Evolutionary conservation across 2,329 filamentous ascomycete species (phyloP), one percentile per base, ranked within the genome.

Genomic region (Cytospora leucostoma): DNA sequence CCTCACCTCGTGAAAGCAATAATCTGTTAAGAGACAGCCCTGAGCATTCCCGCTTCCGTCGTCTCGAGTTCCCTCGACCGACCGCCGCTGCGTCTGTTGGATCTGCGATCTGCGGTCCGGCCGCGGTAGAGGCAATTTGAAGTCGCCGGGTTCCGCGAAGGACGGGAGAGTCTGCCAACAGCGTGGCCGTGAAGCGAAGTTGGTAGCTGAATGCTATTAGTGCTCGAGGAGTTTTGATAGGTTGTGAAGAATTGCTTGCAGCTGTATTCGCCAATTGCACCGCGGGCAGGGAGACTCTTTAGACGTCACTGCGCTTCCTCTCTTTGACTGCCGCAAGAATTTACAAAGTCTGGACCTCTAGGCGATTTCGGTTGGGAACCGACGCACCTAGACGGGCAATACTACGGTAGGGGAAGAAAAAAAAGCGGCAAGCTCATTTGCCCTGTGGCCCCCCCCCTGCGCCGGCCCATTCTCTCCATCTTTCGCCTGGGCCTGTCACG

Each of bases 401-500:
- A 21, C 44, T 44, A 44, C 38, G 38, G 38, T 40, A 37, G 38
- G 12, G 15, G 51, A 33, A n/a, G 11, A 32, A 34, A 33, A 33
- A 37, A 40, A 19, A n/a, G 21, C 47, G 54, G 32, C 61, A 38
- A 13, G 53, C 40, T 55, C 44, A 49, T 56, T 40, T 52, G 40
- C 56, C 40, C 54, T 38, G 49, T 49, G 57, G 32, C 64, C 56
- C 49, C 47, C n/a, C 40, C 19, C 40, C 21, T 21, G 44, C 44
- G 21, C 44, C 54, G 56, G 59, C 59, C 67, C 70, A 66, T 67
- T 51, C 58, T 60, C 51, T 40, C 51, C 63, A 66, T 66, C 67
- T 61, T 67, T 69, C 66, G 66, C 67, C 68, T 69, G 66, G 66
- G 66, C 65, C 67, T 64, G 59, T 65, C 68, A 65, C 68, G 68